Conservation (phyloP, 78 protist genomes). For the Diacronema lutheri region DNA sequence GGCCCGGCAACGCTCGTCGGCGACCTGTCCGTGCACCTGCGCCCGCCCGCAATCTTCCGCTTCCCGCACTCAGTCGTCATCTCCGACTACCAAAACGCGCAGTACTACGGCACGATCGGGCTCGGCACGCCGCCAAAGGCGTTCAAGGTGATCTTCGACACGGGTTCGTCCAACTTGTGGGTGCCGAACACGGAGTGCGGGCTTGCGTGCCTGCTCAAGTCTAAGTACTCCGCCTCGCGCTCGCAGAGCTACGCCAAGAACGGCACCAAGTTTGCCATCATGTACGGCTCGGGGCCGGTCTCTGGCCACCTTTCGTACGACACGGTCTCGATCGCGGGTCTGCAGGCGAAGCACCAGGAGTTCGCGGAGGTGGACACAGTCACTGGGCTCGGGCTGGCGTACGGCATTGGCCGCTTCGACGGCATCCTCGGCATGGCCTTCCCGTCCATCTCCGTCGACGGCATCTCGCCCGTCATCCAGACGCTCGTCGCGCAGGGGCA, state of each 20-base stretch:
- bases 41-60: too few relatives aligned
- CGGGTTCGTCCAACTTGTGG: conserved; percentile 96
- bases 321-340: neutral
- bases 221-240: conserved; percentile 58
- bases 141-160: conserved; percentile 92
- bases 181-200: conserved; percentile 31
- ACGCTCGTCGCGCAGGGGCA: conserved; percentile 65
- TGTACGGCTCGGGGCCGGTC: conserved; percentile 91
- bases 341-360: neutral
- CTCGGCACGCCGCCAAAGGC: conserved; percentile 94
- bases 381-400: neutral
- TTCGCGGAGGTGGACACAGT: conserved; percentile 2
- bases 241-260: conserved; percentile 75
- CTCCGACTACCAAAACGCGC: conserved; percentile 31
- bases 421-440: conserved; percentile 89
- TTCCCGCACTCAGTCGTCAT: too few relatives aligned
- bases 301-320: conserved; percentile 57
- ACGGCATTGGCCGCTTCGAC: conserved; percentile 44
- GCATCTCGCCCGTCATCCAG: conserved; percentile 78
- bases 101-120: conserved; percentile 87
- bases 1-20: too few relatives aligned
- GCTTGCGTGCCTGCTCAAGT: neutral
- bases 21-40: too few relatives aligned
- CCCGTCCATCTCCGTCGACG: conserved; percentile 80
- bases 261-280: conserved; percentile 81